Evolutionary conservation across 306 rosid species (phyloP), one percentile per base, ranked within the genome.

Genomic region (Psophocarpus tetragonolobus): DNA sequence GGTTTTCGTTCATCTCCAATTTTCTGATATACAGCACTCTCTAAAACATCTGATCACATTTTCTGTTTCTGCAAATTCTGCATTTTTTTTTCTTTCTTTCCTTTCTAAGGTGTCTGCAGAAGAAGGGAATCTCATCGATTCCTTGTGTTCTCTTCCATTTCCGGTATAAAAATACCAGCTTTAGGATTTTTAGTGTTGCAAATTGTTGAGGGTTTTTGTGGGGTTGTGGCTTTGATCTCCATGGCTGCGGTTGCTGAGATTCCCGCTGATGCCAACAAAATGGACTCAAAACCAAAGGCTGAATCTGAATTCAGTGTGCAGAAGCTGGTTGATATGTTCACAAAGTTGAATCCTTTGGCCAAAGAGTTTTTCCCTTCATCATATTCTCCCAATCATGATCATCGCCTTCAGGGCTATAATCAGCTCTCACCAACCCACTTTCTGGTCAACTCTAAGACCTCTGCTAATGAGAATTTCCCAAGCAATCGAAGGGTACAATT

Each of bases 221-320:
- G 53, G 83, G 69, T 66, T 78, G 45, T 65, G 80, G 38, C 65
- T 86, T 78, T 74, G 86, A 81, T 82, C 68, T 83, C 88, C 56
- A 94, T 94, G 98, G 97, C 97, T 79, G 93, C 94, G 79, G 97
- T 92, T 83, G 94, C 91, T 85, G 97, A 89, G 87, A 80, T 90
- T 78, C 68, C 90, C 73, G 83, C 65, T 77, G 98, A 94, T 90
- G 88, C 93, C 88, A 85, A 84, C 85, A 89, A 85, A 85, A 81
- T 92, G 87, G 97, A 92, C 84, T 83, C 90, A 71, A 74, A 81
- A 42, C 45, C 91, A 30, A 85, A 83, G 44, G 38, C 89, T 32
- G 91, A 90, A 60, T 86, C 96, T 29, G 92, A 91, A 76, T 82
- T 93, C 88, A 90, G 87, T 85, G 94, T 93, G 71, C 90, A 87